Conservation (phyloP, 2,329 filamentous ascomycete genomes). For the Pyrenochaeta sp. region DNA sequence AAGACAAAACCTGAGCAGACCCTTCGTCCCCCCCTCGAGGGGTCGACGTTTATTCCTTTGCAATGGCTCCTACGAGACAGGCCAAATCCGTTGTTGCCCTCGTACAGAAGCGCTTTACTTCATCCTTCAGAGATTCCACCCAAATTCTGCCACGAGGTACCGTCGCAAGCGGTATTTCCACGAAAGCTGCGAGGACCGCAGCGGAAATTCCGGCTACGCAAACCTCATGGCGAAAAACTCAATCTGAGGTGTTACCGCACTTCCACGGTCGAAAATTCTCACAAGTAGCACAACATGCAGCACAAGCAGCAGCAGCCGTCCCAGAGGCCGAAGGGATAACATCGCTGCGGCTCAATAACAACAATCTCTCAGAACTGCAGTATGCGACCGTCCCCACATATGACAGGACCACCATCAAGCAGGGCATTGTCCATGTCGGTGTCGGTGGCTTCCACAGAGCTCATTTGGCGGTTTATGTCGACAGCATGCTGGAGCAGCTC, state of each 20-base stretch:
- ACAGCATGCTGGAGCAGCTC: conserved; percentile 37
- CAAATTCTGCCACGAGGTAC: conserved; percentile 11
- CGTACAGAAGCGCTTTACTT: conserved; percentile 17
- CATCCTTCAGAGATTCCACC: conserved; percentile 12
- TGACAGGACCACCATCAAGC: conserved; percentile 34
- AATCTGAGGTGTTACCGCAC: conserved; percentile 2
- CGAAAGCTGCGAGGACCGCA: conserved; percentile 3
- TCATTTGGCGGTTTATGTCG: conserved; percentile 39
- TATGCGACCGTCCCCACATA: conserved; percentile 34
- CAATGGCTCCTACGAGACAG: conserved; percentile 16
- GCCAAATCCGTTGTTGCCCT: conserved; percentile 17
- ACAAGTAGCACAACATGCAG: conserved; percentile 15
- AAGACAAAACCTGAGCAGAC: conserved; percentile 21
- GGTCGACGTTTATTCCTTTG: conserved; percentile 19
- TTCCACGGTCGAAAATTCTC: conserved; percentile 13
- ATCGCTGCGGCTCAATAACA: conserved; percentile 21
- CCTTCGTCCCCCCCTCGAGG: conserved; percentile 12
- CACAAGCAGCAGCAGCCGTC: conserved; percentile 9
- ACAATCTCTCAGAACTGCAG: conserved; percentile 30
- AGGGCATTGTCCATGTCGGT: conserved; percentile 40
- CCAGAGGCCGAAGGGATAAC: conserved; percentile 9
- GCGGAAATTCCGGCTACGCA: conserved; percentile 1
- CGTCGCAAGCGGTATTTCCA: conserved; percentile 12
- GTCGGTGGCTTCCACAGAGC: conserved; percentile 41
- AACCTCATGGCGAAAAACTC: conserved; percentile 9